Conservation (phyloP, 1,139 yeast species). For the Hyphopichia pseudoburtonii region DNA sequence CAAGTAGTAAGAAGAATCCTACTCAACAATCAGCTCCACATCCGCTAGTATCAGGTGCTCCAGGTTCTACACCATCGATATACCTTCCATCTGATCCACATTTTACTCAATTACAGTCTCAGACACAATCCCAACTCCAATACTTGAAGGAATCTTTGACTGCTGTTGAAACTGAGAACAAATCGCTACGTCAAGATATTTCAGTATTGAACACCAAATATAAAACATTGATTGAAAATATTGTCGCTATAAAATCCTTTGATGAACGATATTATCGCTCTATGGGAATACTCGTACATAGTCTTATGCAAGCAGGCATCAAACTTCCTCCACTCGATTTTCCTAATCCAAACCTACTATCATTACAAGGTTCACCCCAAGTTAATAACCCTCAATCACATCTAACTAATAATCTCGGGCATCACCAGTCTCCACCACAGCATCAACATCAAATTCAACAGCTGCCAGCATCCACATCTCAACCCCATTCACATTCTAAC, state of each 20-base stretch:
- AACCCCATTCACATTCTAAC: constrained; percentile 9
- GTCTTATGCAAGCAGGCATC: constrained; percentile 58
- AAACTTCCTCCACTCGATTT: constrained; percentile 64
- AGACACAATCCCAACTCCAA: constrained; percentile 7
- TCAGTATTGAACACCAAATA: constrained; percentile 54
- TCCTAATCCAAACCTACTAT: constrained; percentile 39
- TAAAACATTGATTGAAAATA: constrained; percentile 61
- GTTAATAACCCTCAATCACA: constrained; percentile 8
- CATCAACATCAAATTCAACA: constrained; percentile 5
- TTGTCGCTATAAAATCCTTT: constrained; percentile 53
- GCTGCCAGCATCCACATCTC: not conserved
- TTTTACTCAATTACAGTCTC: constrained; percentile 9
- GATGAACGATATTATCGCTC: constrained; percentile 59
- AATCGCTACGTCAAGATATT: constrained; percentile 41
- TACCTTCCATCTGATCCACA: constrained; percentile 10
- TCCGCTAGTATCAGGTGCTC: not conserved
- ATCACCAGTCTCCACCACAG: constrained; percentile 6
- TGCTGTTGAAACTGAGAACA: constrained; percentile 41
- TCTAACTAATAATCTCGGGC: too few species aligned
- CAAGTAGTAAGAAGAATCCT: constrained; percentile 47
- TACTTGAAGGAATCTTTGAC: constrained; percentile 45
- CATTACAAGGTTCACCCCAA: constrained; percentile 19
- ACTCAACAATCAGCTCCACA: constrained; percentile 6
- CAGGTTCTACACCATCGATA: too few species aligned
- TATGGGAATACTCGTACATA: constrained; percentile 47